A percentile compares a stretch with the other conserved stretches of the same genome.
Conservation (phyloP, 306 rosid species). For the Castanea crenata region DNA sequence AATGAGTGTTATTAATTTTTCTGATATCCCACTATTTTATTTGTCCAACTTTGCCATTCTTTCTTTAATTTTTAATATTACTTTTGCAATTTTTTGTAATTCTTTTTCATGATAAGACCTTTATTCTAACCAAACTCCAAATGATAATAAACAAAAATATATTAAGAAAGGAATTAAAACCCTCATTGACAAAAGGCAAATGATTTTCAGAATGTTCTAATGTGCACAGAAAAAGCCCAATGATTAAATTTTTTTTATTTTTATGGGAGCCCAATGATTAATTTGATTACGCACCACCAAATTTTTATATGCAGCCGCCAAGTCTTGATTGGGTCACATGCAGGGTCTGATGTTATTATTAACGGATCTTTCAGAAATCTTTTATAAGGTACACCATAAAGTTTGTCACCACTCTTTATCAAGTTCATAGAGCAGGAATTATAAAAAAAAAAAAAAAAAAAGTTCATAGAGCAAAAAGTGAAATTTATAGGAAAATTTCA, state of each 20-base stretch:
- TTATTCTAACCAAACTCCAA: slow-evolving; percentile 6
- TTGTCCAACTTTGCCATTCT: not conserved
- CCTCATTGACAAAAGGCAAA: slow-evolving; percentile 5
- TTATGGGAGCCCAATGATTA: slow-evolving; percentile 32
- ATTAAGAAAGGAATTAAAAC: not conserved
- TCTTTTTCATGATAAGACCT: slow-evolving; percentile 28
- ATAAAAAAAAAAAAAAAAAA: no score
- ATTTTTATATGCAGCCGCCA: slow-evolving; percentile 26
- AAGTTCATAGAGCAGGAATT: no score
- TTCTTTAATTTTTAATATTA: slow-evolving; percentile 1
- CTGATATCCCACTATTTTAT: not conserved
- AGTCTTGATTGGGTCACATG: slow-evolving; percentile 55
- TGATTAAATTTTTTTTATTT: slow-evolving; percentile 27
- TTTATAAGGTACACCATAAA: not conserved
- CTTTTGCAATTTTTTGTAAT: slow-evolving; percentile 16
- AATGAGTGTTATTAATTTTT: slow-evolving; percentile 7
- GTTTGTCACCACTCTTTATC: not conserved
- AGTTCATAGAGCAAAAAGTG: no score
- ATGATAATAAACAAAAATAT: not conserved
- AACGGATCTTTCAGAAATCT: not conserved
- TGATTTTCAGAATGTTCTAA: slow-evolving; percentile 22
- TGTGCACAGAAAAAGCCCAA: slow-evolving; percentile 19
- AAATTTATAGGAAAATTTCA: no score
- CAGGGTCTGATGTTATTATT: slow-evolving; percentile 34
- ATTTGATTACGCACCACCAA: slow-evolving; percentile 38